These are phyloP conservation scores for Leucocoprinus gongylophorus DNA, from an alignment of 1,284 basidiomycete genomes.

Conservation along the genomic window DNA sequence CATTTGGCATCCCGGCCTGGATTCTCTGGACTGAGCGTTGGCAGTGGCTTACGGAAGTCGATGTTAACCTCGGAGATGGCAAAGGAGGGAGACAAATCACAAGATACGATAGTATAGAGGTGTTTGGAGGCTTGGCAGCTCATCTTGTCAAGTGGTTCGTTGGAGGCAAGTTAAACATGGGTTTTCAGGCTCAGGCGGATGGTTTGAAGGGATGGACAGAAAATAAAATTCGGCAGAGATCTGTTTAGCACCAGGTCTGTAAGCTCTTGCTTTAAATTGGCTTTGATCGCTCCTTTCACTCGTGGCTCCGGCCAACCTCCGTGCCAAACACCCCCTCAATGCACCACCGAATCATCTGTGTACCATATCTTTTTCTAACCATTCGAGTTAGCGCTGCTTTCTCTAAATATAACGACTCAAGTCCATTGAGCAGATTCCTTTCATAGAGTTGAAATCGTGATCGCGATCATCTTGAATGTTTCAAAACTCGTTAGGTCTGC, in stretches of 20 bases:
- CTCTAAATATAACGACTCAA: no score
- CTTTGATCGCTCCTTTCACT: no score
- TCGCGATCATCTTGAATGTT: no score
- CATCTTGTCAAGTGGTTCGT: conserved; percentile 48
- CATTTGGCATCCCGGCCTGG: conserved; percentile 37
- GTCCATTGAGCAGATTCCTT: no score
- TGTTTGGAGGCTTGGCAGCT: conserved; percentile 50
- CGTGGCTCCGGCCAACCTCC: no score
- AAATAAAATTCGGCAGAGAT: conserved; percentile 13
- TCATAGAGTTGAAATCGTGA: no score
- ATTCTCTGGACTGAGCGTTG: conserved; percentile 51
- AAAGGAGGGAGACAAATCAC: conserved; percentile 30
- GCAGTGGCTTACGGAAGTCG: conserved; percentile 43
- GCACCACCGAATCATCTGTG: no score
- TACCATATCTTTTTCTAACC: no score
- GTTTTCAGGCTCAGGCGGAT: conserved; percentile 50
- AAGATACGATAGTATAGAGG: conserved; percentile 59
- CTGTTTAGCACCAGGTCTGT: not conserved
- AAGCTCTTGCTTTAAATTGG: no score
- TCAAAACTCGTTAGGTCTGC: no score
- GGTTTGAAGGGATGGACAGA: conserved; percentile 52
- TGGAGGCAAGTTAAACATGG: conserved; percentile 35
- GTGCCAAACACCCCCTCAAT: no score
- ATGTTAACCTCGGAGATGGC: conserved; percentile 37
- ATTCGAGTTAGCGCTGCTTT: no score